Evolutionary conservation across 495 filamentous ascomycete genomes (phyloP).

Genomic region (Bacidia gigantensis): DNA sequence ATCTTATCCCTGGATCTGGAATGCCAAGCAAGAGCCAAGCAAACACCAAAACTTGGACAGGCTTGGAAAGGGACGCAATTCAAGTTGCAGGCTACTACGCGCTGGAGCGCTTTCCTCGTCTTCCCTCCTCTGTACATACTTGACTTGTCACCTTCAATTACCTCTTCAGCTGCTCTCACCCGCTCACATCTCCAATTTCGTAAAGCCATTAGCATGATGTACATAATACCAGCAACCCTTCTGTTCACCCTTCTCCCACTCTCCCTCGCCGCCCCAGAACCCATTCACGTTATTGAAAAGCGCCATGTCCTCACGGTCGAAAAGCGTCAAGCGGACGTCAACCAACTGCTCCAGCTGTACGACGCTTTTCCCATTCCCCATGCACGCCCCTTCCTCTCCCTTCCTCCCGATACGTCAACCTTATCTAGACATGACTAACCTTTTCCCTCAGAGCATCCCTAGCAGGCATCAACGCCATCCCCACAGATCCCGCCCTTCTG

Average conservation of each 20-base stretch:
- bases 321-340: conserved; percentile 15
- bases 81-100: no score
- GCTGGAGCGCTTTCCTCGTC: no score
- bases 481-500: conserved; percentile 20
- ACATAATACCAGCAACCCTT: not conserved
- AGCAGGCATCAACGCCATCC: conserved; percentile 18
- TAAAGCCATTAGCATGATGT: not conserved
- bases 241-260: not conserved
- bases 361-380: conserved; percentile 6
- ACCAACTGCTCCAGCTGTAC: conserved; percentile 12
- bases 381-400: not conserved
- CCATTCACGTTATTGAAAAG: conserved; percentile 1
- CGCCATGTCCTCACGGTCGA: conserved; percentile 10
- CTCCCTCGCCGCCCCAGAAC: not conserved
- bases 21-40: no score
- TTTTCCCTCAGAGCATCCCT: conserved; percentile 15
- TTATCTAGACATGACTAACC: no score
- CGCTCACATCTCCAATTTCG: not conserved
- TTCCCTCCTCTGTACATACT: no score
- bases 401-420: not conserved
- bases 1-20: no score
- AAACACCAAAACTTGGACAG: no score
- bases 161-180: no score
- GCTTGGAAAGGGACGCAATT: no score
- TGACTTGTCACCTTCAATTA: no score